Percentiles rank a stretch among this genome's conserved stretches.
Evolutionary conservation across 2,329 filamentous ascomycete species (phyloP).

Genomic region (Neurospora crassa): DNA sequence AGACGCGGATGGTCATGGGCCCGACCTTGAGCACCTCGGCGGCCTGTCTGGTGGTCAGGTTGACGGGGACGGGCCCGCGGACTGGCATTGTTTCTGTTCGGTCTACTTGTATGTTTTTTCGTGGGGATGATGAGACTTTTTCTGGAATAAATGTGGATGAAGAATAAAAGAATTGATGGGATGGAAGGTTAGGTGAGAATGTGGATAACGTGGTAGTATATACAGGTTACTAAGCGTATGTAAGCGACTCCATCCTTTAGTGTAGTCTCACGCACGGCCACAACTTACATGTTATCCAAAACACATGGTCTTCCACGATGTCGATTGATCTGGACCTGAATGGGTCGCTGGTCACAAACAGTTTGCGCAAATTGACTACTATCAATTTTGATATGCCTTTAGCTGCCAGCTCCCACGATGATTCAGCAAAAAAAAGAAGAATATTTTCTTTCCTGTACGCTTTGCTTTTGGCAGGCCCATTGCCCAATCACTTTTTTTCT

Average conservation of each 20-base stretch:
- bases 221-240: not conserved
- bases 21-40: conserved; percentile 24
- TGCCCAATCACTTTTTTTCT: not conserved
- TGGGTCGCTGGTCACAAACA: not conserved
- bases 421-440: not conserved
- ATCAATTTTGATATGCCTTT: not conserved
- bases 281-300: not conserved
- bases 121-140: not conserved
- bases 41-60: conserved; percentile 21
- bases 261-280: not conserved
- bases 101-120: not conserved
- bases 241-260: not conserved
- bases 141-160: not conserved
- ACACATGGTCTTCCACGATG: not conserved
- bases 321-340: not conserved
- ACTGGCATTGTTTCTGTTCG: conserved; percentile 20
- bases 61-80: conserved; percentile 23
- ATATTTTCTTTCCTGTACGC: not conserved
- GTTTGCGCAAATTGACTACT: not conserved
- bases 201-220: not conserved
- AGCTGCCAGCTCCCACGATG: not conserved
- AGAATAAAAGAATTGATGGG: not conserved
- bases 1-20: conserved; percentile 25
- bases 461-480: not conserved
- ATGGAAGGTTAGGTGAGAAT: not conserved